These are phyloP conservation scores for Gossypium sturtianum DNA, from an alignment of 345 rosid genomes.

Conservation along the genomic window DNA sequence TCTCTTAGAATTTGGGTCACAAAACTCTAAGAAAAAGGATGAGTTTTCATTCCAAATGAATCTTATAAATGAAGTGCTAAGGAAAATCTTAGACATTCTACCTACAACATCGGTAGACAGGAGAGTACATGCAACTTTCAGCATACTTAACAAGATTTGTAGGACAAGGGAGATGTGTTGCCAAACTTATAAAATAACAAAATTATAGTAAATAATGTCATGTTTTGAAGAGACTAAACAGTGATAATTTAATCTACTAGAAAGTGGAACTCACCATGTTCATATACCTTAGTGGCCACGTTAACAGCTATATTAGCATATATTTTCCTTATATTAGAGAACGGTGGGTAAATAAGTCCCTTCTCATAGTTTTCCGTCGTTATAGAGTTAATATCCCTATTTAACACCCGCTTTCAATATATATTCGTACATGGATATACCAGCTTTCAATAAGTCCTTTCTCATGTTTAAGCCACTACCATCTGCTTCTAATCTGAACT, in stretches of 20 bases:
- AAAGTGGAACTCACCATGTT: conserved; percentile 53
- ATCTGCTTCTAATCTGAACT: too few species aligned
- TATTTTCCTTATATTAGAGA: conserved; percentile 69
- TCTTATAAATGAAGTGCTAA: not conserved
- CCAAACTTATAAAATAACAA: conserved; percentile 47
- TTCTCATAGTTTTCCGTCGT: conserved; percentile 70
- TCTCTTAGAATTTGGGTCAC: too few species aligned
- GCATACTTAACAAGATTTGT: conserved; percentile 65
- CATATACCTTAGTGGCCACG: conserved; percentile 87
- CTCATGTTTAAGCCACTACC: too few species aligned
- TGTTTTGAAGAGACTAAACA: not conserved
- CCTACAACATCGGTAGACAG: conserved; percentile 62
- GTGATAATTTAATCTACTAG: not conserved
- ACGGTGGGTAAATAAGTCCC: conserved; percentile 84
- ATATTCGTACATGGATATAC: too few species aligned
- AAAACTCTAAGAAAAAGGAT: not conserved
- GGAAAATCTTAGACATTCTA: conserved; percentile 13
- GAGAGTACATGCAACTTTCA: conserved; percentile 95
- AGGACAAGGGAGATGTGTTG: conserved; percentile 80
- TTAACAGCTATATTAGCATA: conserved; percentile 90
- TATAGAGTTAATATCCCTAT: too few species aligned
- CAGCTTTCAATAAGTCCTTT: too few species aligned
- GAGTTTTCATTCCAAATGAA: not conserved
- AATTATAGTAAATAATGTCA: not conserved
- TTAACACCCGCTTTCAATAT: too few species aligned